phyloP scores from a whole-genome alignment of 345 rosid genomes.

The Anastatica hierochuntica region DNA sequence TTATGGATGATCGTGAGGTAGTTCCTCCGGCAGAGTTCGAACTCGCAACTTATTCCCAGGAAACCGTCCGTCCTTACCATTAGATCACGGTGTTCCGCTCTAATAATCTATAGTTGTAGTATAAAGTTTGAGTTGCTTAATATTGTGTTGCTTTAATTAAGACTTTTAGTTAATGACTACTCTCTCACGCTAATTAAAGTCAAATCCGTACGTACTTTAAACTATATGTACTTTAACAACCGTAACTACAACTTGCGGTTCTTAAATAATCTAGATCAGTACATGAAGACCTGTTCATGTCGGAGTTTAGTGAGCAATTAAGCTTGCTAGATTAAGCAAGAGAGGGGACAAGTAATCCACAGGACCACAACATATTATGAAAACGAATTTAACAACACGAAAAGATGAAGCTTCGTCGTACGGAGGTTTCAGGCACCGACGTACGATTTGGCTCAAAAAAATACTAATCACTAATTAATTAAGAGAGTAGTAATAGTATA shows the following conservation, averaged over 20 bases:
- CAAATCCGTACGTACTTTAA: constrained; percentile 22
- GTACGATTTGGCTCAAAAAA: constrained; percentile 6
- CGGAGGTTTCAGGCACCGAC: constrained; percentile 26
- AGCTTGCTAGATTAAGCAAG: constrained; percentile 24
- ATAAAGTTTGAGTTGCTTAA: no score
- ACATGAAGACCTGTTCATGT: neutral
- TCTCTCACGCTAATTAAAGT: constrained; percentile 7
- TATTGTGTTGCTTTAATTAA: constrained; percentile 15
- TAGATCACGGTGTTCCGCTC: no score
- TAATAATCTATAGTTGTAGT: no score
- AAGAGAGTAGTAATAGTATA: neutral
- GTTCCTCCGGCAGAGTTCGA: no score
- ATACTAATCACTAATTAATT: no score
- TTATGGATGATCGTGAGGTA: no score
- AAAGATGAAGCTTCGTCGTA: constrained; percentile 20
- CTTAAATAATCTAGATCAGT: neutral
- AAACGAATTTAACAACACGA: constrained; percentile 9
- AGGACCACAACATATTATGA: constrained; percentile 16
- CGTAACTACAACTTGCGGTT: constrained; percentile 19
- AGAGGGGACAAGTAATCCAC: constrained; percentile 14
- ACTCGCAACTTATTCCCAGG: no score
- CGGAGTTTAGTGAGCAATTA: neutral
- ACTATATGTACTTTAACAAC: constrained; percentile 13
- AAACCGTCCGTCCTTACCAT: no score
- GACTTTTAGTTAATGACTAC: neutral